These are phyloP conservation scores for Microstegium vimineum DNA, from an alignment of 176 grass and related monocot genomes.

Conservation along the genomic window DNA sequence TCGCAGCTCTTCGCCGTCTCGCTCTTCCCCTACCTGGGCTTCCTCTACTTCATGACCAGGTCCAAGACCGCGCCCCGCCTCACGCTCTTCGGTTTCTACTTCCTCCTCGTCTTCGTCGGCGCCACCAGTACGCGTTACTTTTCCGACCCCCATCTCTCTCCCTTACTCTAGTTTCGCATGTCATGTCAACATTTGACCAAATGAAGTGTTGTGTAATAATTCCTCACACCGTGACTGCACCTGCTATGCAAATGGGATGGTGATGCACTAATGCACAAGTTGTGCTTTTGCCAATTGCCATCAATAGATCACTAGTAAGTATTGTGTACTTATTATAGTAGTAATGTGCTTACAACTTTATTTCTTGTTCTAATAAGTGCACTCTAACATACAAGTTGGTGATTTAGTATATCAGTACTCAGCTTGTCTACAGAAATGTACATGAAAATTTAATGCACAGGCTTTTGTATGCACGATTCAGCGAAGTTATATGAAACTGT, in stretches of 20 bases:
- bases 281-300: not conserved
- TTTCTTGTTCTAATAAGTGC: not conserved
- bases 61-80: constrained; percentile 78
- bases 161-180: not conserved
- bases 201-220: not conserved
- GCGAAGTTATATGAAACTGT: not conserved
- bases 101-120: constrained; percentile 89
- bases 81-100: constrained; percentile 95
- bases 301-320: not conserved
- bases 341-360: not conserved
- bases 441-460: not conserved
- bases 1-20: constrained; percentile 91
- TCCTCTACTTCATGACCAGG: constrained; percentile 86
- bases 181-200: not conserved
- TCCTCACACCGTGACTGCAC: not conserved
- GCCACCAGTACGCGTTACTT: constrained; percentile 67
- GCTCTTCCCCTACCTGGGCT: constrained; percentile 90
- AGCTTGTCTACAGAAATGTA: not conserved
- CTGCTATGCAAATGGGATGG: not conserved
- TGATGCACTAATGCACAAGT: not conserved
- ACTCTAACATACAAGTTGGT: not conserved
- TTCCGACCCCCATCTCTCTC: not conserved
- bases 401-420: not conserved
- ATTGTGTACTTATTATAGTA: too few species aligned
- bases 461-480: not conserved